Conservation (phyloP, 768 basidiomycete species). For the Gautieria morchelliformis region DNA sequence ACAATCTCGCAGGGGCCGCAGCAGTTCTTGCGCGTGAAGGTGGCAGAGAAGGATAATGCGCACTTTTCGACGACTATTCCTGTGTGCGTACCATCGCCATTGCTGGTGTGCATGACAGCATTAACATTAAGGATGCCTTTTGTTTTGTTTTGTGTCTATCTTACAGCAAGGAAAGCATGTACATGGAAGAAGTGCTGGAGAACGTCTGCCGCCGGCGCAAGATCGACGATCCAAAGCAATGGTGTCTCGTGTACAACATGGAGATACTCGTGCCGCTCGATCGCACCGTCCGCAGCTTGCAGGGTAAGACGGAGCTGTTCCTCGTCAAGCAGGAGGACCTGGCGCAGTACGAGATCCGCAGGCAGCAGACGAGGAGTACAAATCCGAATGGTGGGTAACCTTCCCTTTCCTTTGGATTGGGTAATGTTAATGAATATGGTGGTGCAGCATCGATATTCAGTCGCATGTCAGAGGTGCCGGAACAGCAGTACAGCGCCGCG, state of each 20-base stretch:
- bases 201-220: slow-evolving; percentile 65
- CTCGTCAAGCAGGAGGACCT: slow-evolving; percentile 75
- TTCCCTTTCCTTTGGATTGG: too few relatives aligned
- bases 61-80: slow-evolving; percentile 86
- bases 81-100: slow-evolving; percentile 45
- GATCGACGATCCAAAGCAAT: slow-evolving; percentile 63
- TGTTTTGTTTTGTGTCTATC: neutral
- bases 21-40: slow-evolving; percentile 72
- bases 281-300: slow-evolving; percentile 90
- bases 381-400: slow-evolving; percentile 75
- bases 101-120: too few relatives aligned
- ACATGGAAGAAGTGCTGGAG: slow-evolving; percentile 93
- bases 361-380: slow-evolving; percentile 60
- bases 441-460: slow-evolving; percentile 85
- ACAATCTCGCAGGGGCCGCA: slow-evolving; percentile 65
- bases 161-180: slow-evolving; percentile 81
- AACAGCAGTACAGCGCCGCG: slow-evolving; percentile 38
- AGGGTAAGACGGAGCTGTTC: slow-evolving; percentile 75
- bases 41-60: slow-evolving; percentile 74
- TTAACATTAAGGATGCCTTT: too few relatives aligned
- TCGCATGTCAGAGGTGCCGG: slow-evolving; percentile 62
- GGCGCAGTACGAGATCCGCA: slow-evolving; percentile 59
- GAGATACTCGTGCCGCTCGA: slow-evolving; percentile 84
- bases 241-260: slow-evolving; percentile 62
- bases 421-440: neutral